phyloP scores from a whole-genome alignment of 768 basidiomycete genomes.

The Tulasnella sp. region DNA sequence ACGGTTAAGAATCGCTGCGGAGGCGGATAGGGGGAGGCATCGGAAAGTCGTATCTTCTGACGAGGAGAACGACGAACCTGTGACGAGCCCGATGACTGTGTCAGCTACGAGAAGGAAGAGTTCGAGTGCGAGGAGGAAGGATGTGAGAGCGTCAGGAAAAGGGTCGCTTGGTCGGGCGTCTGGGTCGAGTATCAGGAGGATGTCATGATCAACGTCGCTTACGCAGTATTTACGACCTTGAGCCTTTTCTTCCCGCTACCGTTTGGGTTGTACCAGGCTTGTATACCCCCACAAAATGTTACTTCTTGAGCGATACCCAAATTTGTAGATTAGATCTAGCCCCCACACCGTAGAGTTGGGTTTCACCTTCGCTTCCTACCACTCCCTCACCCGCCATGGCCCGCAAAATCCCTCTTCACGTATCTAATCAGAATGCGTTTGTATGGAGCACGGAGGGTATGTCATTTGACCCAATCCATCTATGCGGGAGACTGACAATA shows the following conservation, averaged over 20 bases:
- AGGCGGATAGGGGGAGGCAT: constrained; percentile 3
- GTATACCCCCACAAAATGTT: too few species aligned
- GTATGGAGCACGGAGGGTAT: constrained; percentile 84
- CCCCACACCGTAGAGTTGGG: too few species aligned
- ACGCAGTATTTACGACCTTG: too few species aligned
- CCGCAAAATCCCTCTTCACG: constrained; percentile 43
- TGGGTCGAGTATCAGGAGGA: too few species aligned
- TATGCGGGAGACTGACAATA: too few species aligned
- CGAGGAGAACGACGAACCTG: not conserved
- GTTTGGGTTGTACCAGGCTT: too few species aligned
- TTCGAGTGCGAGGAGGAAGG: not conserved
- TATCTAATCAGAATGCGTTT: constrained; percentile 70
- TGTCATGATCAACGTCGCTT: too few species aligned
- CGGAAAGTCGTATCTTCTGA: not conserved
- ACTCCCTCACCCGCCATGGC: too few species aligned
- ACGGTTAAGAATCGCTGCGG: not conserved
- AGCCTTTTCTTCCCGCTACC: too few species aligned
- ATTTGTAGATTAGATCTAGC: too few species aligned
- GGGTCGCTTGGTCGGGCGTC: not conserved
- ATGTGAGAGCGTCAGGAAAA: not conserved
- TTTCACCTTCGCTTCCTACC: too few species aligned
- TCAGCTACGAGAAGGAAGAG: not conserved
- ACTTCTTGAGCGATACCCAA: too few species aligned
- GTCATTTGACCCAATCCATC: constrained; percentile 12
- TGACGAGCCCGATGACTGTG: not conserved